Base-by-base conservation (phyloP, 2,329 filamentous ascomycete species). In the Pyrenochaeta sp. region DNA sequence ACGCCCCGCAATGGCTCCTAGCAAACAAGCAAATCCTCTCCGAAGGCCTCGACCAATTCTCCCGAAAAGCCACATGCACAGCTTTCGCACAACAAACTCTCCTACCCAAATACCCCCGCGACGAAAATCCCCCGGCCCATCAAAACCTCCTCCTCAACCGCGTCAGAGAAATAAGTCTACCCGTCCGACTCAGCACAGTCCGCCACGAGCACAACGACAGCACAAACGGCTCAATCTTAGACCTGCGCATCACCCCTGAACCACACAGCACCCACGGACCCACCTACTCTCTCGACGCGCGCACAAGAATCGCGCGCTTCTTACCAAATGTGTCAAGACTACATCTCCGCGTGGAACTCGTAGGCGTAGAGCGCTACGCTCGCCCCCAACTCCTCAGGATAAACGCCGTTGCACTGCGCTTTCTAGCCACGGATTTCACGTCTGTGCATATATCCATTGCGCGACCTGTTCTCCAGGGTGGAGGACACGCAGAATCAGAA, bases 21-120 rank as follows among this genome's bases (percentile, higher is more conserved):
- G 13, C 44, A 19, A 28, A 9, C 25, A 5, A 30, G 15, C 44
- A 46, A 34, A 22, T 32, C 27, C 44, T 46, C n/a, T 15, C 44
- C 13, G 44, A 46, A 19, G 44, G 44, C 25, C 44, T 46, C 10
- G 44, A 46, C 5, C 44, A 46, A n/a, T 46, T 46, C 44, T 46
- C 44, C 8, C 25, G 25, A 4, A 3, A 10, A 12, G 44, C 22
- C 13, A 19, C 27, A 19, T 46, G 44, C 27, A 46, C 27, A 15
- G 9, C 6, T 13, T 15, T 46, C 13, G n/a, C 27, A 10, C 10
- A 27, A 9, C 27, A 46, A 15, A 4, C 27, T 8, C 24, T 15
- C 15, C n/a, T 24, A 22, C 39, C 39, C 39, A 19, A 42, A 25
- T 6, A 19, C 5, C 4, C 15, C 39, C 12, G 6, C 9, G 15